Base-by-base conservation (phyloP, 495 filamentous ascomycete species). In the Rusavskia elegans region DNA sequence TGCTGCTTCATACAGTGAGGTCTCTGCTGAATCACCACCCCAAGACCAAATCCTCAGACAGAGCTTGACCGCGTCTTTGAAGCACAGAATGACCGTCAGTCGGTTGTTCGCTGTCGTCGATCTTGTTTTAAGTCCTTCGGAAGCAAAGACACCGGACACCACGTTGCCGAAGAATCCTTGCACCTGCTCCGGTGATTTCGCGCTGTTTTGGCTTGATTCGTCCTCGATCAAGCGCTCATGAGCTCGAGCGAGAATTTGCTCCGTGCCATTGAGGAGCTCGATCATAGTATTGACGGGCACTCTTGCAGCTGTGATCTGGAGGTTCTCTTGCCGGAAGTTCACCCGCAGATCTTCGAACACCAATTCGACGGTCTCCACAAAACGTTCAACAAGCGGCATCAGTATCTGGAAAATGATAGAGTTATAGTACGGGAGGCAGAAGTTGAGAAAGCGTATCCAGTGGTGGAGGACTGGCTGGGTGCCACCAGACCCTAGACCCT, bases 161-260 rank as follows among this genome's bases (percentile, higher is more conserved):
- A 97, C 94, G 58, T 89, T 95, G 17, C 90, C 89, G 60, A 98
- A 95, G 65, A 97, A 95, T 42, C 89, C 85, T 60, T 92, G 86
- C 14, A 81, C 73, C 60, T 89, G 85, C 57, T 95, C 87, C 37
- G 87, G 85, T 52, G 77, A 85, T 66, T 90, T 95, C 37, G 76
- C 67, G 36, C 72, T 67, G 49, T 80, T 73, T 36, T 67, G 67
- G 54, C 81, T 85, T 40, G 79, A 71, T 65, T 95, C 87, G 55
- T 93, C 85, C 38, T 72, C 67, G 27, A 88, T 66, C 8, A 97
- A 73, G 44, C 80, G 82, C 55, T 95, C 87, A 67, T 99, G 92
- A 25, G 84, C 87, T 60, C 77, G 78, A 30, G 89, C 88, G 53
- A 99, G 76, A 39, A 89, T 82, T 53, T 89, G 84, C 65, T 99